phyloP scores from a whole-genome alignment of 2,329 filamentous ascomycete genomes.

The Neurospora sp. region DNA sequence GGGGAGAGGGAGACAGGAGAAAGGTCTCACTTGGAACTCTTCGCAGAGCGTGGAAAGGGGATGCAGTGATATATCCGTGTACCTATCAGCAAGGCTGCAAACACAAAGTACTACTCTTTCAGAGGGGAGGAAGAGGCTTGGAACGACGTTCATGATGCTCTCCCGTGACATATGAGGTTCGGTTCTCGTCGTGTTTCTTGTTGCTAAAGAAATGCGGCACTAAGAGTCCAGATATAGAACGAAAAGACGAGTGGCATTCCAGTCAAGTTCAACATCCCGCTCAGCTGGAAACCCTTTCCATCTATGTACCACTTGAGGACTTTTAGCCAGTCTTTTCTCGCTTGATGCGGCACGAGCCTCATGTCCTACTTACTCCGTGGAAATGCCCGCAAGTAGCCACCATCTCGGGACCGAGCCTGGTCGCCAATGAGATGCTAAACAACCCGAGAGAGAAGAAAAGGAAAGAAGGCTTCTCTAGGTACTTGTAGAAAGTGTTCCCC shows the following conservation, averaged over 20 bases:
- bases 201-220: background rate
- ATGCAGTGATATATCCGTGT: background rate
- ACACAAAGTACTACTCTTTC: background rate
- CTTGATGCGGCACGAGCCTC: background rate
- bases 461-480: background rate
- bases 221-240: background rate
- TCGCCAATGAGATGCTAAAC: background rate
- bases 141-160: background rate
- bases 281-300: background rate
- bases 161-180: background rate
- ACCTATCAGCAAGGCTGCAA: slow-evolving; percentile 12
- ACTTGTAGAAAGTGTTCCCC: background rate
- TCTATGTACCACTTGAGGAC: background rate
- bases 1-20: background rate
- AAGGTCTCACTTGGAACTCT: background rate
- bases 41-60: background rate
- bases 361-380: background rate
- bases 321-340: background rate
- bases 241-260: background rate
- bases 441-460: background rate
- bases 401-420: background rate
- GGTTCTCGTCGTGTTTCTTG: background rate
- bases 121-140: background rate
- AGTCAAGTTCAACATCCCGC: background rate
- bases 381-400: background rate